phyloP scores from a whole-genome alignment of 2,329 filamentous ascomycete genomes.

The Pseudogymnoascus sp. region DNA sequence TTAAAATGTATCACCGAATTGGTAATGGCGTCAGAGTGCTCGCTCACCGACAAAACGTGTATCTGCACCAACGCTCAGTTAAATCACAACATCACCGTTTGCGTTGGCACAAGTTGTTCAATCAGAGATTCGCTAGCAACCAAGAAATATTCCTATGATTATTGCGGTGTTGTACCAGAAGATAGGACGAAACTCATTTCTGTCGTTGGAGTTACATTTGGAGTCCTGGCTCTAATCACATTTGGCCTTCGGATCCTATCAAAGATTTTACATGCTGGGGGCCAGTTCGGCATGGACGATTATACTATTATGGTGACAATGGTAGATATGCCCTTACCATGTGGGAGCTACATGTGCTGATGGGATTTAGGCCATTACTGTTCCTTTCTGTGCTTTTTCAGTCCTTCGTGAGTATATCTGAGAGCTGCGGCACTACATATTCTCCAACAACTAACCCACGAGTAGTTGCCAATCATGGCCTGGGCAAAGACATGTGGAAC shows the following conservation, averaged over 20 bases:
- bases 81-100: slow-evolving; percentile 26
- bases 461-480: slow-evolving; percentile 31
- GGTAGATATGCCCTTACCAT: slow-evolving; percentile 15
- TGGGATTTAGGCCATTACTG: not conserved
- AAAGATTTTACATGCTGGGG: slow-evolving; percentile 28
- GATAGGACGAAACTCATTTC: slow-evolving; percentile 28
- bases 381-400: not conserved
- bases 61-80: slow-evolving; percentile 31
- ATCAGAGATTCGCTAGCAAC: slow-evolving; percentile 31
- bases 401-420: not conserved
- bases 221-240: slow-evolving; percentile 27
- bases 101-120: slow-evolving; percentile 30
- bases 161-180: slow-evolving; percentile 30
- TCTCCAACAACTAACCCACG: not conserved
- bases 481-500: slow-evolving; percentile 38
- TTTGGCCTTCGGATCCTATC: slow-evolving; percentile 31
- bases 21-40: slow-evolving; percentile 14
- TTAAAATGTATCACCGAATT: not conserved
- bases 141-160: slow-evolving; percentile 33
- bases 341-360: not conserved
- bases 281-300: slow-evolving; percentile 33
- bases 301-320: slow-evolving; percentile 29
- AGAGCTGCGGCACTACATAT: not conserved
- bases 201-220: slow-evolving; percentile 28
- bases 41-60: slow-evolving; percentile 31